Conservation (phyloP, 1,284 basidiomycete species). For the Schizopora paradoxa region DNA sequence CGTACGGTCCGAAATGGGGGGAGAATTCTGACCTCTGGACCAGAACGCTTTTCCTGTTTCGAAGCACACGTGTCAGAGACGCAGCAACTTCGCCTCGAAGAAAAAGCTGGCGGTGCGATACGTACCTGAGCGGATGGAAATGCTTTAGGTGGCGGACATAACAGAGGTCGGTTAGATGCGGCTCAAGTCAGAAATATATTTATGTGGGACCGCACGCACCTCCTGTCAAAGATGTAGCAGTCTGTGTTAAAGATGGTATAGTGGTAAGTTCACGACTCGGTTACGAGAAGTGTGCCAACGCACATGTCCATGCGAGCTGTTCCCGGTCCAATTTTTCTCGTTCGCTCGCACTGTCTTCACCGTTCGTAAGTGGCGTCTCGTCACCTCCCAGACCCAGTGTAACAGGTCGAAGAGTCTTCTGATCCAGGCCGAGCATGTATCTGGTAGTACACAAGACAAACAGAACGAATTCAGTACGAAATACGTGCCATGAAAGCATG, state of each 20-base stretch:
- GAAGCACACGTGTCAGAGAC: slow-evolving; percentile 32
- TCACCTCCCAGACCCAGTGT: slow-evolving; percentile 28
- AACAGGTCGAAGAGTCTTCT: slow-evolving; percentile 27
- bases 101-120: too few species aligned
- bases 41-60: slow-evolving; percentile 37
- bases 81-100: too few species aligned
- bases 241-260: slow-evolving; percentile 11
- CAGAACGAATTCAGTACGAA: too few species aligned
- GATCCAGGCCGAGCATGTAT: slow-evolving; percentile 30
- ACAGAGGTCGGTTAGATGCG: not conserved
- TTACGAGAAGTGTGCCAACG: slow-evolving; percentile 1
- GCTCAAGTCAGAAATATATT: not conserved
- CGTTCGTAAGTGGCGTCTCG: slow-evolving; percentile 19
- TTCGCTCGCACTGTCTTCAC: slow-evolving; percentile 5
- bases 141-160: slow-evolving; percentile 6
- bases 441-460: not conserved
- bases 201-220: slow-evolving; percentile 4
- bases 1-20: not conserved
- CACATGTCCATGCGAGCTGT: slow-evolving; percentile 35
- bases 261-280: not conserved
- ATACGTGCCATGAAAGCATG: too few species aligned
- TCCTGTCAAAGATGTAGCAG: slow-evolving; percentile 35
- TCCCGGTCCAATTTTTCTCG: slow-evolving; percentile 30
- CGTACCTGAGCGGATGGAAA: slow-evolving; percentile 17
- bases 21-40: slow-evolving; percentile 24